A percentile compares a stretch with the other conserved stretches of the same genome.
Evolutionary conservation across 78 protist species (phyloP).

Genomic region (Dictyostelium brefeldianum): DNA sequence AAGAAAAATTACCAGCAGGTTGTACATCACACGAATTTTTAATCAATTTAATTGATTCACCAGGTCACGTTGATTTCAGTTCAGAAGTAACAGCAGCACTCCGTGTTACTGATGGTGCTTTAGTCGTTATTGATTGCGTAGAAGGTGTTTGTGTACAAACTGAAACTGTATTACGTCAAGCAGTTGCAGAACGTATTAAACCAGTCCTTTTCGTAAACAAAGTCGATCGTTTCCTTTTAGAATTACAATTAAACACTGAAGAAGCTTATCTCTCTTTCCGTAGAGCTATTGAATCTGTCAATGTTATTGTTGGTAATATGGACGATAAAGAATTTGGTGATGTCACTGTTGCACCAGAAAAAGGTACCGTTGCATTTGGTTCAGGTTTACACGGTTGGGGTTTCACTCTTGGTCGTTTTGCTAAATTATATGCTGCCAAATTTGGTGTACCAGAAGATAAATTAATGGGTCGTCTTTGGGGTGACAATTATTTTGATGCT

Average conservation of each 20-base stretch:
- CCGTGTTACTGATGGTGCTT: slow-evolving; percentile 96
- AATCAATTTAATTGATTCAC: slow-evolving; percentile 97
- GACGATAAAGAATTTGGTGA: slow-evolving; percentile 10
- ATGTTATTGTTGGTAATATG: slow-evolving; percentile 89
- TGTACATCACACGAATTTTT: slow-evolving; percentile 60
- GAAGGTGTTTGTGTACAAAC: slow-evolving; percentile 98
- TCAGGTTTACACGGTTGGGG: slow-evolving; percentile 99
- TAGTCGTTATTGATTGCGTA: slow-evolving; percentile 95
- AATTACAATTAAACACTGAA: slow-evolving; percentile 86
- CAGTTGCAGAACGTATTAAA: slow-evolving; percentile 89
- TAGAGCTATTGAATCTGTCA: slow-evolving; percentile 89
- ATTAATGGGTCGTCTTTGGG: slow-evolving; percentile 97
- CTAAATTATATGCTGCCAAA: slow-evolving; percentile 88
- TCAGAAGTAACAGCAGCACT: slow-evolving; percentile 96
- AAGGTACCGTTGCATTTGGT: slow-evolving; percentile 96
- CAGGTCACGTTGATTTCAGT: slow-evolving; percentile 97
- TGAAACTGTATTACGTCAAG: slow-evolving; percentile 96
- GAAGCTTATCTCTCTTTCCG: slow-evolving; percentile 83
- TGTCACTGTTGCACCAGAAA: slow-evolving; percentile 31
- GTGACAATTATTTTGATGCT: slow-evolving; percentile 96
- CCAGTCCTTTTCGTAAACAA: slow-evolving; percentile 94
- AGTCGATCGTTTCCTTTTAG: slow-evolving; percentile 83
- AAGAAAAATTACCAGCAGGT: not conserved
- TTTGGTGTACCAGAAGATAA: slow-evolving; percentile 85
- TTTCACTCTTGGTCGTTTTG: slow-evolving; percentile 96